Conservation (phyloP, 1,139 yeast genomes). For the Magnusiomyces suaveolens region DNA sequence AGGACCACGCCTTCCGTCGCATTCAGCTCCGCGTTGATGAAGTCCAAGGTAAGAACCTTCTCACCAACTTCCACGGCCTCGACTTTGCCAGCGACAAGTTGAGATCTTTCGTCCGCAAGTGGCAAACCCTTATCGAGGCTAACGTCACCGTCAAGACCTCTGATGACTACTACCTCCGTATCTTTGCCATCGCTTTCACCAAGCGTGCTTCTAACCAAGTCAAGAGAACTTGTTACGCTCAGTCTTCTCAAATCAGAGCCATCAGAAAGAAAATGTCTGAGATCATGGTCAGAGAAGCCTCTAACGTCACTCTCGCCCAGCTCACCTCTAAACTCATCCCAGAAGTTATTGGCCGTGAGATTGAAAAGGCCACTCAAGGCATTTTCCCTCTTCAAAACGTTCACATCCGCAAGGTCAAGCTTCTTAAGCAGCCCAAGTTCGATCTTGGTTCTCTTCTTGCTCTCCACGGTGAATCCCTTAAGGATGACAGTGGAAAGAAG, state of each 20-base stretch:
- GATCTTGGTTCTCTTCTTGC: conserved; percentile 82
- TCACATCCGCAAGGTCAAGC: conserved; percentile 85
- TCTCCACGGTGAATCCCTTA: conserved; percentile 78
- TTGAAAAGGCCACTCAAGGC: conserved; percentile 74
- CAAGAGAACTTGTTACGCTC: conserved; percentile 87
- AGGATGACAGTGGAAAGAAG: conserved; percentile 86
- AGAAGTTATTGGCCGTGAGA: conserved; percentile 86
- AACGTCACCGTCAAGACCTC: conserved; percentile 86
- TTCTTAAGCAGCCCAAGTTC: conserved; percentile 85
- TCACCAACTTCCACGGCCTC: conserved; percentile 92
- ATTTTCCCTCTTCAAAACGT: conserved; percentile 87
- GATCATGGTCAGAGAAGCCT: conserved; percentile 77
- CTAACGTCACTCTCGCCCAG: conserved; percentile 77
- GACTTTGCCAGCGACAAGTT: conserved; percentile 87
- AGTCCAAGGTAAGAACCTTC: conserved; percentile 84
- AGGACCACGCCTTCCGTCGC: conserved; percentile 87
- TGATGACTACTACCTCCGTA: conserved; percentile 81
- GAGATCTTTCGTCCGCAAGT: conserved; percentile 84
- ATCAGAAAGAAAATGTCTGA: conserved; percentile 80
- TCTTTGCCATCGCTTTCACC: conserved; percentile 88
- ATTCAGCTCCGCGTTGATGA: conserved; percentile 85
- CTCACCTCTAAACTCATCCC: conserved; percentile 82
- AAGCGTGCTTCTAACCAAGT: conserved; percentile 82
- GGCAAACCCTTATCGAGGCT: conserved; percentile 89
- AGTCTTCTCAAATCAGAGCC: conserved; percentile 80